These are phyloP conservation scores for Plenodomus tracheiphilus DNA, from an alignment of 2,329 filamentous ascomycete genomes.

Conservation along the genomic window DNA sequence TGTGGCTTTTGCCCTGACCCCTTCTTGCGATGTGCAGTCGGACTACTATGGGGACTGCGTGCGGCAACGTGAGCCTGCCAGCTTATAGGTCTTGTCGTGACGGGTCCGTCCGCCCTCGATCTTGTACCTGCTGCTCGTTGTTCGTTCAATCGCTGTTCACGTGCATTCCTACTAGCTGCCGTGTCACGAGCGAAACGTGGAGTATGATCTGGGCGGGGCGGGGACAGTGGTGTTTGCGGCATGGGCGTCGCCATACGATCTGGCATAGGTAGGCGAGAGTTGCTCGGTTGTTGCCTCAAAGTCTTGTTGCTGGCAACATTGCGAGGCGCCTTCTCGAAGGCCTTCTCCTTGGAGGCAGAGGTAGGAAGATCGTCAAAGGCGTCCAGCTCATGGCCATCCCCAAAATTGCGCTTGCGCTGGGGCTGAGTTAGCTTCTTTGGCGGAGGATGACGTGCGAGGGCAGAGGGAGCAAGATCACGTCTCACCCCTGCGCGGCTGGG, in stretches of 20 bases:
- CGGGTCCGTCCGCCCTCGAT: conserved; percentile 52
- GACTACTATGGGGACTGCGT: conserved; percentile 55
- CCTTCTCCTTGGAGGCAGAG: conserved; percentile 77
- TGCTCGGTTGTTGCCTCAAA: conserved; percentile 55
- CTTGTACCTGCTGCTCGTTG: conserved; percentile 56
- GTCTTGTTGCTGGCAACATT: conserved; percentile 69
- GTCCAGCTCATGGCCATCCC: conserved; percentile 90
- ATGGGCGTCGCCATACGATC: conserved; percentile 53
- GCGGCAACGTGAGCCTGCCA: conserved; percentile 61
- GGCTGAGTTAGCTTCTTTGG: conserved; percentile 53
- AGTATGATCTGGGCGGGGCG: conserved; percentile 55
- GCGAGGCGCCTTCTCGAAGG: conserved; percentile 78
- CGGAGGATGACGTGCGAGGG: conserved; percentile 55
- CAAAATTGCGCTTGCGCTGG: conserved; percentile 60
- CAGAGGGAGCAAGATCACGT: conserved; percentile 53
- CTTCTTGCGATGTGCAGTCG: conserved; percentile 52
- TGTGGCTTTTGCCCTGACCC: conserved; percentile 73
- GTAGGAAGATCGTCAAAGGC: conserved; percentile 94
- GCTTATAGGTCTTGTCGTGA: conserved; percentile 59
- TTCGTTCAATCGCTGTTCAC: conserved; percentile 64
- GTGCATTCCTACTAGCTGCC: conserved; percentile 66
- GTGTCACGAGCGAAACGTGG: conserved; percentile 70
- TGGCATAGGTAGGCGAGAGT: conserved; percentile 45
- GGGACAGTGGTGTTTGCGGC: conserved; percentile 60
- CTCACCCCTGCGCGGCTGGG: conserved; percentile 51